phyloP scores from a whole-genome alignment of 208 protist species.

The Trichomonas vaginalis region DNA sequence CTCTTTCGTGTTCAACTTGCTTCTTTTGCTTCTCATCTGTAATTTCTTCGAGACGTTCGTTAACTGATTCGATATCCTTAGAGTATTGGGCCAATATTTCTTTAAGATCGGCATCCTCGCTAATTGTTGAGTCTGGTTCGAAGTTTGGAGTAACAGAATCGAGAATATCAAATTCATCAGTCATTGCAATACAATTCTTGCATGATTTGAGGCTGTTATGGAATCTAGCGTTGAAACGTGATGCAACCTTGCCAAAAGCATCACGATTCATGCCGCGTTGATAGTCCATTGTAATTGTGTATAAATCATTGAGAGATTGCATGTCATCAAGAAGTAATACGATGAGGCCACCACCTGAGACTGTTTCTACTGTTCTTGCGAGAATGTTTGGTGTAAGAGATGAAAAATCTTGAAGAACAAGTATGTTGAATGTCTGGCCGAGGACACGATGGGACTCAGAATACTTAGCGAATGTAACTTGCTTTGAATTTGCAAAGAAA shows the following conservation, averaged over 20 bases:
- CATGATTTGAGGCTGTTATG: constrained; percentile 82
- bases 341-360: constrained; percentile 89
- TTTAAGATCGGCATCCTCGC: background rate
- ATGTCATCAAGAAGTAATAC: constrained; percentile 87
- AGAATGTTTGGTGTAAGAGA: constrained; percentile 95
- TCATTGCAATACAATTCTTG: constrained; percentile 73
- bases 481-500: background rate
- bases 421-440: constrained; percentile 97
- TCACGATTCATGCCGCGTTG: constrained; percentile 20
- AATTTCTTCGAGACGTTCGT: background rate
- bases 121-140: background rate
- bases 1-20: constrained; percentile 23
- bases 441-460: constrained; percentile 54
- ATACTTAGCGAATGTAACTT: background rate
- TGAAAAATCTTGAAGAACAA: constrained; percentile 96
- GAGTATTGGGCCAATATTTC: background rate
- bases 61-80: background rate
- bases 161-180: constrained; percentile 94
- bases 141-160: background rate
- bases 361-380: constrained; percentile 95
- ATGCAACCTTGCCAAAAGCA: constrained; percentile 63
- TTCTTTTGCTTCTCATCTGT: background rate
- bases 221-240: constrained; percentile 96
- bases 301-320: constrained; percentile 76
- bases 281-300: constrained; percentile 90